Evolutionary conservation across 2,329 filamentous ascomycete genomes (phyloP), one percentile per base, ranked within the genome.

Genomic region (Bipolaris zeicola): DNA sequence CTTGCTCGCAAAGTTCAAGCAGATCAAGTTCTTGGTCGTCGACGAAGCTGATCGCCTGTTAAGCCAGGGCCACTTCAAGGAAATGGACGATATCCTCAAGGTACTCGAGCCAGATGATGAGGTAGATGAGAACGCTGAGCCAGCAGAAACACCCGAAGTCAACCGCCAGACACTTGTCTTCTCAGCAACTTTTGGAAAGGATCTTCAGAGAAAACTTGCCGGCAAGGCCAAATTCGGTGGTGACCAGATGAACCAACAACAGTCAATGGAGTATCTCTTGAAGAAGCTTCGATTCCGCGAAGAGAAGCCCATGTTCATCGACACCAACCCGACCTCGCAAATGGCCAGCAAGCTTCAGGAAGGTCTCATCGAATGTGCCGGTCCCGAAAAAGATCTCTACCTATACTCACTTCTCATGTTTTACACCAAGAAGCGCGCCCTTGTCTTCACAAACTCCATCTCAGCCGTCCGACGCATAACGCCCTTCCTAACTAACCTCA

Each of bases 391-490:
- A 85, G 95, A 99, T 75, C 86, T 99, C 8, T 98, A 94, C 64
- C 87, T 98, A 38, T 99, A 99, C 77, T 85, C 92, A 0, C 82
- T 96, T 7, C 83, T 98, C 0, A 83, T 97, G 2, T 86, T 96
- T 54, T 90, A 96, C 71, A 88, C 91, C 1, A 88, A 88, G 45
- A 85, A 88, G 36, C 89, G 93, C 31, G 92, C 91, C 0, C 82
- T 99, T 2, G 87, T 99, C 45, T 99, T 99, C 75, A 92, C 93
- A 26, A 99, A 99, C 79, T 96, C 93, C 42, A 97, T 99, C 75
- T 91, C 90, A 50, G 90, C 94, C 2, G 94, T 96, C 49, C 89
- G 92, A 42, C 91, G 95, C 36, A 81, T 99, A 11, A 87, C 89
- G 0, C 91, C 94, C 0, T 85, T 97, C 70, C 84, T 99, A 1